Evolutionary conservation across 2,329 filamentous ascomycete species (phyloP).

Genomic region (Penicillium oxalicum): DNA sequence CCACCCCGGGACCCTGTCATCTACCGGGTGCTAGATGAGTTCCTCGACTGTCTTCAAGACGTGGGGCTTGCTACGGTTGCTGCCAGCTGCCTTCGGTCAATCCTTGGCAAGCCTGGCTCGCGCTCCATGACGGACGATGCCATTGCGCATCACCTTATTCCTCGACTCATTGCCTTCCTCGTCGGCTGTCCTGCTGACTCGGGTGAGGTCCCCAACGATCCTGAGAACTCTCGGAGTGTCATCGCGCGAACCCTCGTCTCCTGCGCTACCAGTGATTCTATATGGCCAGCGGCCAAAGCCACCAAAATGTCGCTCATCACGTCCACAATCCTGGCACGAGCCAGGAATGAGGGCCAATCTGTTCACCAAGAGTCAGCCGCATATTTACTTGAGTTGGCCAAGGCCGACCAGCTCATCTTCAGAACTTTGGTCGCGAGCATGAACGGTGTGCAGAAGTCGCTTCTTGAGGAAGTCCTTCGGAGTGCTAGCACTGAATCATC

Average conservation of each 20-base stretch:
- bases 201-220: slow-evolving; percentile 58
- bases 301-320: slow-evolving; percentile 68
- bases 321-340: slow-evolving; percentile 68
- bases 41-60: slow-evolving; percentile 71
- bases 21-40: slow-evolving; percentile 67
- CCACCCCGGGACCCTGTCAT: slow-evolving; percentile 70
- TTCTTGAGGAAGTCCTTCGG: slow-evolving; percentile 73
- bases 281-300: slow-evolving; percentile 26
- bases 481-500: slow-evolving; percentile 43
- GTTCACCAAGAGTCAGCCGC: slow-evolving; percentile 68
- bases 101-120: slow-evolving; percentile 61
- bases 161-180: slow-evolving; percentile 70
- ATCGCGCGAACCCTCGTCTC: slow-evolving; percentile 69
- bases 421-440: slow-evolving; percentile 66
- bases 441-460: slow-evolving; percentile 61
- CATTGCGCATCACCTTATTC: slow-evolving; percentile 68
- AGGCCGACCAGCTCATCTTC: slow-evolving; percentile 67
- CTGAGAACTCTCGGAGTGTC: slow-evolving; percentile 65
- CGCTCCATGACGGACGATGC: slow-evolving; percentile 62
- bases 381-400: slow-evolving; percentile 73
- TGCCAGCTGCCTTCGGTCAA: slow-evolving; percentile 78
- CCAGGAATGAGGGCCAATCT: slow-evolving; percentile 54
- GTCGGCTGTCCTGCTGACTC: slow-evolving; percentile 48
- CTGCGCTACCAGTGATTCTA: slow-evolving; percentile 52
- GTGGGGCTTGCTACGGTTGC: slow-evolving; percentile 68